A percentile compares a stretch with the other conserved stretches of the same genome.
These are phyloP conservation scores for Lactuca sativa DNA, from an alignment of 129 eudicot species.

Conservation along the genomic window DNA sequence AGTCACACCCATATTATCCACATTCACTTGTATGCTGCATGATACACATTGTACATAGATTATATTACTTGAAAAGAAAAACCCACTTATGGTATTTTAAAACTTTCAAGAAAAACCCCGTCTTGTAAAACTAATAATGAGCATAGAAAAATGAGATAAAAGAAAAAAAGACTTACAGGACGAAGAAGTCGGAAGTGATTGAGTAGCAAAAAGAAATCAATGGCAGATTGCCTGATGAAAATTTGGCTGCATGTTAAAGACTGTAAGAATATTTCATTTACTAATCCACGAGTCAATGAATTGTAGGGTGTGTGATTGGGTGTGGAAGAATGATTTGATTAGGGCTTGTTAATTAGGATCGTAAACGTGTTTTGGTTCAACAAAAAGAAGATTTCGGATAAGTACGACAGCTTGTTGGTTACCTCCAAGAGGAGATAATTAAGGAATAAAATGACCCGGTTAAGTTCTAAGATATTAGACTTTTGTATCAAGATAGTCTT, in stretches of 20 bases:
- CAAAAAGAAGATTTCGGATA: constrained; percentile 8
- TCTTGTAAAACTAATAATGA: neutral
- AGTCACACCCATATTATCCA: neutral
- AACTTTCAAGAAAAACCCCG: neutral
- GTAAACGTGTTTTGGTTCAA: constrained; percentile 6
- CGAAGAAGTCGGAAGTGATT: constrained; percentile 22
- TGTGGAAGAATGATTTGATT: constrained; percentile 15
- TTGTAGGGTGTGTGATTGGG: constrained; percentile 5
- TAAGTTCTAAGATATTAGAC: neutral
- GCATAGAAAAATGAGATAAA: neutral
- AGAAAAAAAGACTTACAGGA: constrained; percentile 11
- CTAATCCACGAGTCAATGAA: constrained; percentile 5
- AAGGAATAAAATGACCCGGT: neutral
- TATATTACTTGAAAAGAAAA: neutral
- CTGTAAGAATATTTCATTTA: neutral
- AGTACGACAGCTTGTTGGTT: constrained; percentile 3
- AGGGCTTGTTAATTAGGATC: constrained; percentile 13
- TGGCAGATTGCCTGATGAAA: constrained; percentile 7
- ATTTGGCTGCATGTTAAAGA: neutral
- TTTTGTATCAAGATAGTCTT: neutral
- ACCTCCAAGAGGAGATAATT: constrained; percentile 15
- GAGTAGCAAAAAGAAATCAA: constrained; percentile 7
- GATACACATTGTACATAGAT: constrained; percentile 4
- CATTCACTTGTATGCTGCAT: constrained; percentile 14
- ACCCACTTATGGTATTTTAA: neutral